Conservation (phyloP, 208 protist genomes). For the Blastocrithidia nonstop region DNA sequence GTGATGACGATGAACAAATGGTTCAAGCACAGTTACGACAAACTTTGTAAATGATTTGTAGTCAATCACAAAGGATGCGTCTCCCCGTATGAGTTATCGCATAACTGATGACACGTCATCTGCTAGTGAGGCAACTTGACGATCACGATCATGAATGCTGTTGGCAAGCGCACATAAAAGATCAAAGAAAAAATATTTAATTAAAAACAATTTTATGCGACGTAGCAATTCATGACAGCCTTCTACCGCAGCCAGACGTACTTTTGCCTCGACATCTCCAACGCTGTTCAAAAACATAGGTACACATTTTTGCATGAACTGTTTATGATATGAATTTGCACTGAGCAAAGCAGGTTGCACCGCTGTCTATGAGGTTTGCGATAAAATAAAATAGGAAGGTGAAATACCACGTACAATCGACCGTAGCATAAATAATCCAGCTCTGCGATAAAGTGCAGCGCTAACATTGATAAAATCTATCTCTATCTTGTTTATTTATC, state of each 20-base stretch:
- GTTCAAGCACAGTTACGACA: constrained; percentile 6
- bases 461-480: constrained; percentile 19
- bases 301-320: constrained; percentile 13
- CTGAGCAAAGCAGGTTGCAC: no score
- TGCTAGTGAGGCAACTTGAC: constrained; percentile 22
- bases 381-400: no score
- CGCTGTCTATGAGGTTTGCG: no score
- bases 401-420: constrained; percentile 26
- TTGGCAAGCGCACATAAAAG: constrained; percentile 34
- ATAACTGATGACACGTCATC: constrained; percentile 42
- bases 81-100: constrained; percentile 29
- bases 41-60: constrained; percentile 8
- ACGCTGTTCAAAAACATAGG: constrained; percentile 21
- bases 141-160: constrained; percentile 43
- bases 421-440: constrained; percentile 23
- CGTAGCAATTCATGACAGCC: constrained; percentile 35
- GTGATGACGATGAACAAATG: constrained; percentile 26
- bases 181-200: constrained; percentile 22
- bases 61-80: constrained; percentile 13
- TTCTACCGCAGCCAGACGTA: constrained; percentile 56
- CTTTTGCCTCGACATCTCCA: constrained; percentile 33
- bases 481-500: constrained; percentile 14
- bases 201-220: constrained; percentile 15
- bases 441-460: constrained; percentile 32
- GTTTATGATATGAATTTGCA: neutral